Evolutionary conservation across 1,284 basidiomycete genomes (phyloP), one percentile per base, ranked within the genome.

Genomic region (Boletus sp.): DNA sequence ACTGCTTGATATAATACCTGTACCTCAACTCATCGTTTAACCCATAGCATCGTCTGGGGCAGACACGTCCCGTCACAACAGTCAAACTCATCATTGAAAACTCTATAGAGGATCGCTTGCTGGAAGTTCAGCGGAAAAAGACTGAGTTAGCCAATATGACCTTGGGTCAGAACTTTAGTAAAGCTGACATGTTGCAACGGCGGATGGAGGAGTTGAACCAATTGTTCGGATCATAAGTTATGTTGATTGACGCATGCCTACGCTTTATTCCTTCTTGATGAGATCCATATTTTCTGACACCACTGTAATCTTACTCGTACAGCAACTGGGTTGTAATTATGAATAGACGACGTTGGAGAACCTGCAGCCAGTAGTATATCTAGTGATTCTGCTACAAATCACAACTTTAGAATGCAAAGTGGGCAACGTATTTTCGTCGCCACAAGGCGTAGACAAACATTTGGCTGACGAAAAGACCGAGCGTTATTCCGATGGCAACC

Each of bases 111-210:
- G 85, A 87, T 49, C 81, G 83, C 44, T 75, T 94, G 54, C 74
- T 92, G 36, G 83, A 91, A 68, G 93, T 99, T 16, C 96, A 99
- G 73, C 80, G 79, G 67, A 92, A 94, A 74, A 99, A 99, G 74
- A 91, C 87, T 4, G 89, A 87, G 57, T 73, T 99, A 41, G 94
- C 91, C 26, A 91, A 94, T 57, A 82, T 95, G 79, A 92, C 91
- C 0, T 75, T 95, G 47, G 87, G 87, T 41, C 79, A 88, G 56
- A 83, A 78, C 60, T 80, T 88, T 68, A 89, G 78, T 70, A 91
- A 92, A 63, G 79, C 87, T 34, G 91, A 94, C 60, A 72, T 94
- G 58, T 71, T 89, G 67, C 82, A 87, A 56, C 82, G 89, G 48
- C 84, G 90, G 54, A 75, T 93, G 76, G 89, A 91, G 58, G 89